These are phyloP conservation scores for Ajuga reptans DNA, from an alignment of 305 asterid species.

Conservation along the genomic window DNA sequence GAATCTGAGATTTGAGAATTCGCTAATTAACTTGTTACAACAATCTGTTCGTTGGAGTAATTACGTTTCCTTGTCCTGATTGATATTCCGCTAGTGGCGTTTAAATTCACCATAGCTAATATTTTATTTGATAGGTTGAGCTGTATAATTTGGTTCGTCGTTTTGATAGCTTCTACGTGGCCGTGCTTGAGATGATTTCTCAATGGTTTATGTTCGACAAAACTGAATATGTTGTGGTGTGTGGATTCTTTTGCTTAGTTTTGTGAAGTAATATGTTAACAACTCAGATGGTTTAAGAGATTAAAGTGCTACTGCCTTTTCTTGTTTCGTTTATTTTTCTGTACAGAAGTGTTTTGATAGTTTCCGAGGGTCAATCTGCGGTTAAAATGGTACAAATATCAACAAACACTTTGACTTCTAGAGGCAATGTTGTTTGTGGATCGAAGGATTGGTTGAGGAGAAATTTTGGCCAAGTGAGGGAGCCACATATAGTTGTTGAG, in stretches of 20 bases:
- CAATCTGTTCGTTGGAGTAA: conserved; percentile 2
- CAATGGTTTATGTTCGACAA: neutral
- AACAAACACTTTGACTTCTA: conserved; percentile 42
- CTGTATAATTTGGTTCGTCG: neutral
- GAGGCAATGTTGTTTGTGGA: conserved; percentile 42
- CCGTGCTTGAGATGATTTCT: neutral
- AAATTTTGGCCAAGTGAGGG: conserved; percentile 33
- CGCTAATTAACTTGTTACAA: neutral
- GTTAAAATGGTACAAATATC: conserved; percentile 50
- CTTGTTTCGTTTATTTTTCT: neutral
- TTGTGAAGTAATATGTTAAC: neutral
- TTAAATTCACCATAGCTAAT: conserved; percentile 5
- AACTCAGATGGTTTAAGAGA: conserved; percentile 10
- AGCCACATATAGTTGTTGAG: conserved; percentile 32
- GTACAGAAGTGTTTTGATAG: neutral
- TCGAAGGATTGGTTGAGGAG: conserved; percentile 35
- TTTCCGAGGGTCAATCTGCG: conserved; percentile 19
- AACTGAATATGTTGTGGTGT: neutral
- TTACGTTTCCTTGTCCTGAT: neutral
- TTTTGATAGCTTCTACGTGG: neutral
- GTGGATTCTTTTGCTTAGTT: conserved; percentile 4
- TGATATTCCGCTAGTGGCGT: neutral
- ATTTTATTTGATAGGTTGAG: conserved; percentile 14
- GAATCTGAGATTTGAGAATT: neutral
- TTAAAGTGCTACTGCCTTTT: conserved; percentile 6